phyloP scores from a whole-genome alignment of 2,329 filamentous ascomycete genomes.

The Pyricularia pennisetigena region DNA sequence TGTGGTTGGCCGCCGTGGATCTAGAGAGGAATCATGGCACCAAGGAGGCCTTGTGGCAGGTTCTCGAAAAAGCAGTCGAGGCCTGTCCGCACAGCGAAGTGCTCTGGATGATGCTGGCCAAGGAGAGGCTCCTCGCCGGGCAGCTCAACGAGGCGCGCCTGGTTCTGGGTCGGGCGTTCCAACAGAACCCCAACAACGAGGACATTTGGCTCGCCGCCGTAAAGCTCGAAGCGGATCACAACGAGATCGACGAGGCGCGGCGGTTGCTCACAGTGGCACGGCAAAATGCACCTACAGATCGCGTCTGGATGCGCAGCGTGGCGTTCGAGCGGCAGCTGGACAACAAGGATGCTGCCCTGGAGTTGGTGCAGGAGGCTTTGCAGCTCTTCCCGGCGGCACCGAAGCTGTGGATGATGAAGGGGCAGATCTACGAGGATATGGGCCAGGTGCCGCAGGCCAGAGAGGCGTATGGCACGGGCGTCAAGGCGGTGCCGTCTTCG shows the following conservation, averaged over 20 bases:
- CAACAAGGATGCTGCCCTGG: conserved; percentile 70
- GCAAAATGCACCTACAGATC: conserved; percentile 83
- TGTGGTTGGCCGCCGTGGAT: conserved; percentile 87
- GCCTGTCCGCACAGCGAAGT: conserved; percentile 86
- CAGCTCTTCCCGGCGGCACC: conserved; percentile 75
- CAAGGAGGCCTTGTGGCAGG: conserved; percentile 70
- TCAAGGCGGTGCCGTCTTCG: conserved; percentile 74
- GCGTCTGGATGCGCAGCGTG: conserved; percentile 94
- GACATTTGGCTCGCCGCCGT: conserved; percentile 97
- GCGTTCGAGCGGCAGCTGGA: conserved; percentile 83
- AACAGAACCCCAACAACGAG: conserved; percentile 92
- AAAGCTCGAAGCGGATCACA: conserved; percentile 87
- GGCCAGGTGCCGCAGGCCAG: conserved; percentile 74
- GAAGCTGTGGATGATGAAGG: conserved; percentile 98
- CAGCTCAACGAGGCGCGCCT: conserved; percentile 78
- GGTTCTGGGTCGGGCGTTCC: conserved; percentile 82
- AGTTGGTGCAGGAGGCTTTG: conserved; percentile 78
- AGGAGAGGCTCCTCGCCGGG: conserved; percentile 86
- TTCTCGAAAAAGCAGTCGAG: conserved; percentile 88
- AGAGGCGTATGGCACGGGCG: conserved; percentile 81
- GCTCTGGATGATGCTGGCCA: conserved; percentile 91
- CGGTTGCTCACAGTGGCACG: conserved; percentile 74
- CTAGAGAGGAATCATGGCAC: conserved; percentile 83
- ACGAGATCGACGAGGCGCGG: conserved; percentile 71
- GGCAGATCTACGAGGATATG: conserved; percentile 86